Conservation (phyloP, 768 basidiomycete species). For the Tulasnella sp. region DNA sequence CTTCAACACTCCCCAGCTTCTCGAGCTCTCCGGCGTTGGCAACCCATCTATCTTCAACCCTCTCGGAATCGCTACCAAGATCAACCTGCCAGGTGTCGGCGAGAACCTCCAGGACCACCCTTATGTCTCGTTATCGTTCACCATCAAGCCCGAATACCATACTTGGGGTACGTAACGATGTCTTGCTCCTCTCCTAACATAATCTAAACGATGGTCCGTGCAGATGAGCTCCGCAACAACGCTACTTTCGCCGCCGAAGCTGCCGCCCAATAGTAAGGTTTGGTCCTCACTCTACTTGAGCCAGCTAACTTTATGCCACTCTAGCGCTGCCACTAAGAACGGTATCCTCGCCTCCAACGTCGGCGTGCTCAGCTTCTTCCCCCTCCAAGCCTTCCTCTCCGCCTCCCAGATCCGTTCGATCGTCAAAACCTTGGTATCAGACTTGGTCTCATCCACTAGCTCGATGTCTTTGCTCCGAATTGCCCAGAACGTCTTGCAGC, state of each 20-base stretch:
- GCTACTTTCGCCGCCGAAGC: slow-evolving; percentile 21
- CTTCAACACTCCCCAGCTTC: slow-evolving; percentile 55
- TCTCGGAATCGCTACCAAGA: slow-evolving; percentile 53
- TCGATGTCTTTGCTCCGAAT: slow-evolving; percentile 22
- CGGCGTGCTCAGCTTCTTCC: slow-evolving; percentile 33
- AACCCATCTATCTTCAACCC: slow-evolving; percentile 52
- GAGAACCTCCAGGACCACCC: slow-evolving; percentile 30
- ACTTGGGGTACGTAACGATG: slow-evolving; percentile 1
- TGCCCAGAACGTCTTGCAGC: slow-evolving; percentile 32
- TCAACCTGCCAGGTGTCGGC: slow-evolving; percentile 70
- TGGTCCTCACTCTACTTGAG: background rate
- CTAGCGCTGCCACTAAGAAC: slow-evolving; percentile 29
- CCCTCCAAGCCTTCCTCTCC: slow-evolving; percentile 33
- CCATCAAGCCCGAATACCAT: background rate
- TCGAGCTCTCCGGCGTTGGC: slow-evolving; percentile 73
- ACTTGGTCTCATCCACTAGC: background rate
- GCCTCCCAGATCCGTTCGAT: slow-evolving; percentile 40
- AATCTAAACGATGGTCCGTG: background rate
- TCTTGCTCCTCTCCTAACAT: background rate
- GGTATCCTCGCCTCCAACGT: slow-evolving; percentile 36
- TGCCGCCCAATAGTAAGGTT: slow-evolving; percentile 8
- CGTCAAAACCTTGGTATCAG: background rate
- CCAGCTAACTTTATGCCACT: background rate
- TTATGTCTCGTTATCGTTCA: slow-evolving; percentile 11
- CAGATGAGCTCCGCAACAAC: slow-evolving; percentile 23